Evolutionary conservation across 1,284 basidiomycete species (phyloP).

Genomic region (Sporisorium graminicola): DNA sequence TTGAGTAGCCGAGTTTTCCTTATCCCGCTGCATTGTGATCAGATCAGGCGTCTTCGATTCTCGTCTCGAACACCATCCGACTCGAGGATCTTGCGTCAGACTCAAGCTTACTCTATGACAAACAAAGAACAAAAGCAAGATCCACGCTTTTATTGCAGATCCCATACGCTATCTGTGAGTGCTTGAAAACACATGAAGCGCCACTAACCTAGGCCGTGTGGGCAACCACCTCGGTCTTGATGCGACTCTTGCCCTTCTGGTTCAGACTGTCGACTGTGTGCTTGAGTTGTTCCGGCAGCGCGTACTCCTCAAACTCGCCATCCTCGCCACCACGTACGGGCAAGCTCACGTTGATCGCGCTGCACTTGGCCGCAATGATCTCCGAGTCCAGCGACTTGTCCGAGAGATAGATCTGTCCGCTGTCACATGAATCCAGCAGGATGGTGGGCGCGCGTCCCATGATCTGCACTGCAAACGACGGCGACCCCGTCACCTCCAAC

Average conservation of each 20-base stretch:
- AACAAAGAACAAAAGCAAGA: background rate
- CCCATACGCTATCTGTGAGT: too few species aligned
- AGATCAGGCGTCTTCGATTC: background rate
- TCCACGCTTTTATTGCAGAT: background rate
- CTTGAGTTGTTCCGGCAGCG: slow-evolving; percentile 96
- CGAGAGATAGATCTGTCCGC: slow-evolving; percentile 93
- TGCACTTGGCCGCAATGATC: slow-evolving; percentile 95
- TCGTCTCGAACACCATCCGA: background rate
- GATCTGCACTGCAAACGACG: slow-evolving; percentile 92
- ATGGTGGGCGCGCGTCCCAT: slow-evolving; percentile 90
- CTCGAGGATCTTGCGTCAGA: background rate
- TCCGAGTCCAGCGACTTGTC: slow-evolving; percentile 83
- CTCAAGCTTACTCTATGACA: background rate
- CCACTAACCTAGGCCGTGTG: slow-evolving; percentile 56
- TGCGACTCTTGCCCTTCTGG: slow-evolving; percentile 77
- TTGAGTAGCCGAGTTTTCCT: slow-evolving; percentile 22
- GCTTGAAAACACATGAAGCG: too few species aligned
- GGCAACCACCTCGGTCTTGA: slow-evolving; percentile 65
- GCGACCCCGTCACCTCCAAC: slow-evolving; percentile 87
- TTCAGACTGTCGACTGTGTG: slow-evolving; percentile 80
- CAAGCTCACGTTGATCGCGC: slow-evolving; percentile 89
- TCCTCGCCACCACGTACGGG: slow-evolving; percentile 90
- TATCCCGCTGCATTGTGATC: background rate
- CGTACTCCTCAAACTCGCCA: slow-evolving; percentile 88
- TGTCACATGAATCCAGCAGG: slow-evolving; percentile 92